These are phyloP conservation scores for Stagonosporopsis vannaccii DNA, from an alignment of 2,329 filamentous ascomycete species.

Conservation along the genomic window DNA sequence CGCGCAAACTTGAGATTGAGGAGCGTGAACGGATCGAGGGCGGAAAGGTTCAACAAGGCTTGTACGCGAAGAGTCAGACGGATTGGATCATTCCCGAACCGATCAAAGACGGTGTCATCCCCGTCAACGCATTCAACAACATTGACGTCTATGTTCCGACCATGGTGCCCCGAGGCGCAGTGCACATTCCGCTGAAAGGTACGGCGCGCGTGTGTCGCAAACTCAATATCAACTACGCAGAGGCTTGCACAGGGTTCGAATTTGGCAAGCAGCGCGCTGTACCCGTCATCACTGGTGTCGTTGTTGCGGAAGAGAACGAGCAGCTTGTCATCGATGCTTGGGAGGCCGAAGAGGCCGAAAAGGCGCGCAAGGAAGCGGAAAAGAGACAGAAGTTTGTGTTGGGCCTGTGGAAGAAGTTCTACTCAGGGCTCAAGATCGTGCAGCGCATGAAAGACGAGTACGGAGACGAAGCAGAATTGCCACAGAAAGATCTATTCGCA, in stretches of 20 bases:
- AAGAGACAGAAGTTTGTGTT: conserved; percentile 79
- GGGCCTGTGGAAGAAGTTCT: conserved; percentile 82
- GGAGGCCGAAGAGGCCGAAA: conserved; percentile 73
- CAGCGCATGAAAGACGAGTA: conserved; percentile 44
- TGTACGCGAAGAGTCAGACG: conserved; percentile 86
- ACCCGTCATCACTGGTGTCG: conserved; percentile 87
- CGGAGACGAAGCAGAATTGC: conserved; percentile 56
- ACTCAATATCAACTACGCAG: conserved; percentile 85
- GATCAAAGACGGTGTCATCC: conserved; percentile 83
- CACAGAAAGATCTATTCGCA: conserved; percentile 60
- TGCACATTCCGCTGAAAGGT: conserved; percentile 81
- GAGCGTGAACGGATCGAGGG: conserved; percentile 81
- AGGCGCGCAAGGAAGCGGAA: conserved; percentile 78
- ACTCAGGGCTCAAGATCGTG: conserved; percentile 84
- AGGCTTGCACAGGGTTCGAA: conserved; percentile 95
- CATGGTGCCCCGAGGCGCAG: conserved; percentile 87
- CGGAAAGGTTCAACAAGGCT: conserved; percentile 82
- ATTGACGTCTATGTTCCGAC: conserved; percentile 94
- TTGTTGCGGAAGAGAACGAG: conserved; percentile 82
- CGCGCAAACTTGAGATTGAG: conserved; percentile 86
- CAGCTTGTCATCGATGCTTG: conserved; percentile 79
- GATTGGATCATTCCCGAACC: conserved; percentile 94
- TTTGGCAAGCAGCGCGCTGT: conserved; percentile 95
- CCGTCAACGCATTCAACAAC: conserved; percentile 94
- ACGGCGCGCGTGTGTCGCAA: conserved; percentile 82